These are phyloP conservation scores for Syzygium aromaticum DNA, from an alignment of 345 rosid species.

Conservation along the genomic window DNA sequence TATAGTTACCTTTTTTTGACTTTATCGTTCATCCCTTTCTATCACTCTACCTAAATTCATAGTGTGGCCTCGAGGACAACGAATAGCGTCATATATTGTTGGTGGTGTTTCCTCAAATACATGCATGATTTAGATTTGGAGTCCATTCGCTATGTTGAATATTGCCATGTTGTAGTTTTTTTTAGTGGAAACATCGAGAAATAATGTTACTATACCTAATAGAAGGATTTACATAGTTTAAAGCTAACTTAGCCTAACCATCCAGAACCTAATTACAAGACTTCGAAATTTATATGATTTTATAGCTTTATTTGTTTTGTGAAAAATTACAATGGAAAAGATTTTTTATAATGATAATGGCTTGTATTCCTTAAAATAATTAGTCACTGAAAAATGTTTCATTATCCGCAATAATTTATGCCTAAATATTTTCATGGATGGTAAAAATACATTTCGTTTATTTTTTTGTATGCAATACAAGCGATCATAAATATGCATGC, in stretches of 20 bases:
- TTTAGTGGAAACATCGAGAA: neutral
- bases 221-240: too few species aligned
- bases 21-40: neutral
- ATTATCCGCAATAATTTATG: neutral
- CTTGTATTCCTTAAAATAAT: neutral
- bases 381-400: neutral
- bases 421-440: accelerated
- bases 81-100: neutral
- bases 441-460: neutral
- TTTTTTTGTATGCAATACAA: neutral
- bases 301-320: too few species aligned
- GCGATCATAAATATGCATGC: neutral
- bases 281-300: too few species aligned
- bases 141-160: neutral
- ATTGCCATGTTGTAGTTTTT: neutral
- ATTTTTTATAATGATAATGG: accelerated
- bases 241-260: too few species aligned
- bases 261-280: too few species aligned
- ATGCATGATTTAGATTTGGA: neutral
- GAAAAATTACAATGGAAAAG: too few species aligned
- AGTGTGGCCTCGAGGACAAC: neutral
- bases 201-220: too few species aligned
- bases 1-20: neutral
- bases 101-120: neutral
- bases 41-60: neutral